These are phyloP conservation scores for Coprinopsis marcescibilis DNA, from an alignment of 768 basidiomycete species.

Conservation along the genomic window DNA sequence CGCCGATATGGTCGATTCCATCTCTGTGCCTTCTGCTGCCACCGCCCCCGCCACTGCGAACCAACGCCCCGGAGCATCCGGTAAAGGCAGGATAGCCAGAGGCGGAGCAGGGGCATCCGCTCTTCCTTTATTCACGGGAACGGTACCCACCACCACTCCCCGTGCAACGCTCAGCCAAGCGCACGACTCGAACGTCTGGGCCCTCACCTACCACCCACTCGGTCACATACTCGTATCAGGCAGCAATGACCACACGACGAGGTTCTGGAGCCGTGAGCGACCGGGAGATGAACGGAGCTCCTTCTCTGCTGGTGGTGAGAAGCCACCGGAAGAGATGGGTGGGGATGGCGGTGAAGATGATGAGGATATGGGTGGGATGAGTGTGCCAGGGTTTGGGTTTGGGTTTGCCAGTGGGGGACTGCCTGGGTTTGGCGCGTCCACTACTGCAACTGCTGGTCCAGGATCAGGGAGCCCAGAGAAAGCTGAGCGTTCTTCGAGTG, in stretches of 20 bases:
- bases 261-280: slow-evolving; percentile 96
- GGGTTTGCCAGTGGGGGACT: slow-evolving; percentile 27
- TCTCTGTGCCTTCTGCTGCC: slow-evolving; percentile 29
- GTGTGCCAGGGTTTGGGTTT: slow-evolving; percentile 63
- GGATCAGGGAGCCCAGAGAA: no score
- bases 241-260: slow-evolving; percentile 97
- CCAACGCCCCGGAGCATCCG: no score
- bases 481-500: no score
- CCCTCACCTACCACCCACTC: slow-evolving; percentile 90
- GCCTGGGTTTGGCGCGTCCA: slow-evolving; percentile 28
- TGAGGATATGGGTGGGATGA: slow-evolving; percentile 50
- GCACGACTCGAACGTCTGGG: slow-evolving; percentile 98
- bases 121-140: not conserved
- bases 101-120: slow-evolving; percentile 43
- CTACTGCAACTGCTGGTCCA: no score
- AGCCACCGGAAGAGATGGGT: slow-evolving; percentile 67
- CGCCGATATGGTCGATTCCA: slow-evolving; percentile 8
- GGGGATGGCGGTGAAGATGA: slow-evolving; percentile 62
- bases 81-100: slow-evolving; percentile 23
- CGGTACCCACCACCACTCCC: slow-evolving; percentile 40
- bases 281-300: slow-evolving; percentile 78
- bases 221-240: slow-evolving; percentile 92
- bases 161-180: slow-evolving; percentile 89
- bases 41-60: not conserved
- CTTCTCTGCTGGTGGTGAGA: slow-evolving; percentile 78